Base-by-base conservation (phyloP, 2,329 filamentous ascomycete species). In the Chaetomium strumarium region DNA sequence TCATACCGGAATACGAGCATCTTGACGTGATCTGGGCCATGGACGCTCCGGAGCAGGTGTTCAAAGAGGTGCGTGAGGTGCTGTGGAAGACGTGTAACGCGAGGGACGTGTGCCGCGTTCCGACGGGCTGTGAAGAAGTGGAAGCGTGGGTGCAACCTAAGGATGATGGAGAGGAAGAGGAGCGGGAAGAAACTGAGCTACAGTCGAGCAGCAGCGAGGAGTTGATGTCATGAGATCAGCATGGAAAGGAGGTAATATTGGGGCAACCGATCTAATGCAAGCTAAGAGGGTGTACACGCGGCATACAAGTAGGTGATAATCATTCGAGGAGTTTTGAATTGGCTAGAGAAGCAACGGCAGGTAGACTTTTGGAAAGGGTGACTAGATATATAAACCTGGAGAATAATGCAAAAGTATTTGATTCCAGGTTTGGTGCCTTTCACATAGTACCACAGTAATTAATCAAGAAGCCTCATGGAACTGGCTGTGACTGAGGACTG, bases 1-100 rank as follows among this genome's bases (percentile, higher is more conserved):
- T 95, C 19, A 86, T 96, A 40, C 83, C 88, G 2, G 88, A 86
- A 43, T 95, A 96, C 66, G 92, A 96, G 71, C 92, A 97, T 69
- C 77, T 97, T 5, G 92, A 96, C 70, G 89, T 96, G 1, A 83
- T 97, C 36, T 96, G 92, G 92, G 90, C 91, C 0, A 89, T 96
- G 76, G 90, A 96, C 64, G 83, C 84, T 0, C 81, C 90, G 14
- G 84, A 92, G 44, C 81, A 92, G 66, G 88, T 96, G 1, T 93
- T 91, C 5, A 77, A 74, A 52, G 91, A 95, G 70, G 74, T 96
- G 0, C 79, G 83, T 30, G 85, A 92, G 62, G 85, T 95, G 13
- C 68, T 96, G 12, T 96, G 91, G 91, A 84, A 84, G 68, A 95
- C 89, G 1, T 73, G 83, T 71, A 34, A 81, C 43, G 73, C 60